These are phyloP conservation scores for Parathielavia hyrcaniae DNA, from an alignment of 495 filamentous ascomycete genomes.

Conservation along the genomic window DNA sequence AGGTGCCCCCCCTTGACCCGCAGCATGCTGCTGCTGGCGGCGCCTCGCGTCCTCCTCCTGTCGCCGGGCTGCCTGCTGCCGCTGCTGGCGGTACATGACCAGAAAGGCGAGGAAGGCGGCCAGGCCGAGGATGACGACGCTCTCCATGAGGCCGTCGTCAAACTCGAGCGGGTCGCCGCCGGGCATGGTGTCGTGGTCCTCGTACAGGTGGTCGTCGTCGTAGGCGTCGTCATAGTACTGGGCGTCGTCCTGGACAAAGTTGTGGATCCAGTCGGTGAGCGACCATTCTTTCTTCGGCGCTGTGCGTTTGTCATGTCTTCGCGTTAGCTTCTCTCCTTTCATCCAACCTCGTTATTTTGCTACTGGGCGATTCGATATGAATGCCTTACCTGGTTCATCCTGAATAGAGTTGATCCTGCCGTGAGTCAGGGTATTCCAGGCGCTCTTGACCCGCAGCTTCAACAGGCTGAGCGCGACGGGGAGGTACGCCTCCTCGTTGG, in stretches of 20 bases:
- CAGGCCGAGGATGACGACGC: conserved; percentile 71
- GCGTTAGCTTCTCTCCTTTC: background rate
- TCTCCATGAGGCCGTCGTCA: conserved; percentile 71
- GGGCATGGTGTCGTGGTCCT: conserved; percentile 47
- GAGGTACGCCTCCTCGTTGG: conserved; percentile 89
- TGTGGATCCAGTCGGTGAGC: conserved; percentile 72
- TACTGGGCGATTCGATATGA: conserved; percentile 5
- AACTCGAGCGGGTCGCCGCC: conserved; percentile 44
- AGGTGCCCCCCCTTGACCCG: conserved; percentile 6
- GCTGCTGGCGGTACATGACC: conserved; percentile 76
- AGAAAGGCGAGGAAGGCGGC: conserved; percentile 68
- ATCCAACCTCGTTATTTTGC: too few species aligned
- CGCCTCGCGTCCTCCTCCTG: conserved; percentile 35
- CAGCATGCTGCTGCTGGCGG: conserved; percentile 28
- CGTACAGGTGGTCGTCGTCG: conserved; percentile 52
- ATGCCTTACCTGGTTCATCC: conserved; percentile 79
- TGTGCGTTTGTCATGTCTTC: conserved; percentile 20
- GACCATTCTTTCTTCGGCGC: conserved; percentile 65
- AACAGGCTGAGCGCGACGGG: conserved; percentile 83
- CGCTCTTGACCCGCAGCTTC: conserved; percentile 76
- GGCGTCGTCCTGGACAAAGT: conserved; percentile 73
- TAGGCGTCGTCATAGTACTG: conserved; percentile 55
- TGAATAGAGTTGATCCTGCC: conserved; percentile 85
- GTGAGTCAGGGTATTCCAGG: conserved; percentile 88
- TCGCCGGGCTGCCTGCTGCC: conserved; percentile 50